Percentiles rank a stretch among this genome's conserved stretches.
These are phyloP conservation scores for Flaveria linearis DNA, from an alignment of 129 eudicot species.

Conservation along the genomic window DNA sequence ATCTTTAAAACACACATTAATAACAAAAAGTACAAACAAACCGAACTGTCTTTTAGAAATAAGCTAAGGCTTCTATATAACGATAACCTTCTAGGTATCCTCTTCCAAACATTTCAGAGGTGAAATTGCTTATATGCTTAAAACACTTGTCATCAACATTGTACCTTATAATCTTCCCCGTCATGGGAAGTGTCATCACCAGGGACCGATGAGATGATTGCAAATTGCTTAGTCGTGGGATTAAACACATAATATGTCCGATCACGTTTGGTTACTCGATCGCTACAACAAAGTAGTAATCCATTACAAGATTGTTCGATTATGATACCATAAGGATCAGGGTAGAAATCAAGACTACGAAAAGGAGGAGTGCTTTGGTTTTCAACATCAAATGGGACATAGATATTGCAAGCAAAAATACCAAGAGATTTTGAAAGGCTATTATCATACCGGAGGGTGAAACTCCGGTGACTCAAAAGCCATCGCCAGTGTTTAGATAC, in stretches of 20 bases:
- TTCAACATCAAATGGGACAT: not conserved
- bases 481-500: slow-evolving; percentile 1
- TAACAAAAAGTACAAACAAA: not conserved
- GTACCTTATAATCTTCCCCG: not conserved
- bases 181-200: not conserved
- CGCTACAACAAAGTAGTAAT: not conserved
- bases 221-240: slow-evolving; percentile 4
- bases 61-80: not conserved
- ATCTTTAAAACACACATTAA: not conserved
- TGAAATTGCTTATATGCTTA: not conserved
- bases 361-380: not conserved
- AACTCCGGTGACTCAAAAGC: not conserved
- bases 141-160: slow-evolving; percentile 8
- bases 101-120: too few relatives aligned
- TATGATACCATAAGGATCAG: slow-evolving; percentile 4
- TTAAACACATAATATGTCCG: not conserved
- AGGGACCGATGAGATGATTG: not conserved
- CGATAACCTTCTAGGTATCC: not conserved
- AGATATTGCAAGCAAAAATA: not conserved
- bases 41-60: not conserved
- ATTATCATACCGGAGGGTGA: not conserved
- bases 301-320: slow-evolving; percentile 4
- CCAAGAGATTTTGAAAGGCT: not conserved
- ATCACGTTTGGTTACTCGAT: not conserved
- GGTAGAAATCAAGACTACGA: not conserved